Evolutionary conservation across 805 yeast species (phyloP).

Genomic region (Monosporozyma servazzii): DNA sequence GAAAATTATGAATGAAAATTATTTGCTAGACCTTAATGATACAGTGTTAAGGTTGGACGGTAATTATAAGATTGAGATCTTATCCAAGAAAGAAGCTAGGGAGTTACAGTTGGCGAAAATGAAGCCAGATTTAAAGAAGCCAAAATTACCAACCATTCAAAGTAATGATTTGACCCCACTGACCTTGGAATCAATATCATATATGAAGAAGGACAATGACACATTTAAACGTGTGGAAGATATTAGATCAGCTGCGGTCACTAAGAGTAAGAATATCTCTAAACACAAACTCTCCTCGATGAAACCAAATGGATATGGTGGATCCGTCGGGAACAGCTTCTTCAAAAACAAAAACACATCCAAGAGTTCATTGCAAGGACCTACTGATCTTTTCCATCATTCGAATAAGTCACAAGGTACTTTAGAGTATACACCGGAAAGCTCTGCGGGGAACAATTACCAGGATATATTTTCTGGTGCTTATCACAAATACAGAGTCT

Average conservation of each 20-base stretch:
- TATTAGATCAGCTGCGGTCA: constrained; percentile 5
- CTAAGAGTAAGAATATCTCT: constrained; percentile 12
- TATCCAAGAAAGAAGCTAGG: constrained; percentile 37
- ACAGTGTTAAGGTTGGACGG: constrained; percentile 36
- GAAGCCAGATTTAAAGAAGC: constrained; percentile 22
- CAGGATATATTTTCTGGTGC: constrained; percentile 38
- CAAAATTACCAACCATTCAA: constrained; percentile 28
- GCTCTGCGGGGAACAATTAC: constrained; percentile 13
- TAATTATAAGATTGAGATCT: constrained; percentile 33
- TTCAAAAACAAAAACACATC: constrained; percentile 31
- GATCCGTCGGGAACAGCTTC: constrained; percentile 15
- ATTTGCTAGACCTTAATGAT: constrained; percentile 31
- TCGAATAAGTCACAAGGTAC: constrained; percentile 11
- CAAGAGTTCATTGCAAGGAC: constrained; percentile 24
- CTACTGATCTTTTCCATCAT: constrained; percentile 11
- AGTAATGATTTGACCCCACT: constrained; percentile 29
- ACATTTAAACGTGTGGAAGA: background rate
- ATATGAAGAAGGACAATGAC: constrained; percentile 12
- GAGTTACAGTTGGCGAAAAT: constrained; percentile 27
- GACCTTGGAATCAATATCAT: constrained; percentile 22
- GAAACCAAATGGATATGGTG: constrained; percentile 3
- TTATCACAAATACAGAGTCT: constrained; percentile 77
- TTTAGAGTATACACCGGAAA: constrained; percentile 10
- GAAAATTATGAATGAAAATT: constrained; percentile 28
- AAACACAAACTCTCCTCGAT: background rate